Base-by-base conservation (phyloP, 2,329 filamentous ascomycete species). In the Fusarium sp. region DNA sequence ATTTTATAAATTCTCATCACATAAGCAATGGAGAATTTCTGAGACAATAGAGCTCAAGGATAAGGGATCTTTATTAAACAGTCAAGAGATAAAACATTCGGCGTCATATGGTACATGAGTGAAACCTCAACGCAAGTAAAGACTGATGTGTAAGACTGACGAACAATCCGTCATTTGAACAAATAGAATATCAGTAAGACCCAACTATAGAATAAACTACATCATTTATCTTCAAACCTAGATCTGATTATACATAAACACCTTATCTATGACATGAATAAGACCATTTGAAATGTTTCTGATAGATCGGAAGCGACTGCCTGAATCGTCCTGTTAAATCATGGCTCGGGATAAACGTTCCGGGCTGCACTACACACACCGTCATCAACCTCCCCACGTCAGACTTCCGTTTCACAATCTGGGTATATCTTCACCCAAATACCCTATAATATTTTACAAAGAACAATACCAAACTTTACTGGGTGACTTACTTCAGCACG, bases 311-410 rank as follows among this genome's bases (percentile, higher is more conserved):
- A 53, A 62, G 46, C 30, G 34, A 34, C 49, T 14, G 9, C 30
- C 30, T 29, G 49, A 34, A 46, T 41, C 34, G 54, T 45, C 14
- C 32, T 65, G 46, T 27, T n/a, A 27, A 32, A 40, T 44, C 8
- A 10, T 29, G 37, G 16, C 27, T 29, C 63, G 63, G 68, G 68
- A 40, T 14, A 68, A 59, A 61, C 29, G 46, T 61, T 62, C 60
- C 54, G 57, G 32, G 14, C 14, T 30, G 34, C 34, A 32, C 25
- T 53, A 25, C 20, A 20, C 27, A 25, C 18, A 37, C 34, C 34
- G 65, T 71, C 63, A 56, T 48, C 40, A 55, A 29, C 58, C 14
- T 25, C 12, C 20, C 8, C 18, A 45, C 46, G 20, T 8, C 9
- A 24, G 27, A 7, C 18, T 20, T 16, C 2, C 6, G 27, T n/a